Evolutionary conservation across 1,139 yeast species (phyloP).

Genomic region (Hyphopichia khmerensis): DNA sequence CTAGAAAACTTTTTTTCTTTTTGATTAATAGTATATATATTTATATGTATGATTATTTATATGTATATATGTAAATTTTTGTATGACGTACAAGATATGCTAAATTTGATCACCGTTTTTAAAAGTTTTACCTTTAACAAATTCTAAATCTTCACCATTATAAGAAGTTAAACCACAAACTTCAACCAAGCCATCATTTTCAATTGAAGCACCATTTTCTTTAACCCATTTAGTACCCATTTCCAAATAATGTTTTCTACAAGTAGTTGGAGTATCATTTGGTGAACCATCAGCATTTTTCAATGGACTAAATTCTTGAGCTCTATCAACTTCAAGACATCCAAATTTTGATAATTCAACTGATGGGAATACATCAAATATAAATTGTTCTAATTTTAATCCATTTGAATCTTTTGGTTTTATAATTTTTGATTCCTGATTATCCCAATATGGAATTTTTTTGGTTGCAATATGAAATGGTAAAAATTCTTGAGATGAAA

Average conservation of each 20-base stretch:
- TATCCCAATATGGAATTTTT: constrained; percentile 69
- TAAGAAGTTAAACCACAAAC: constrained; percentile 75
- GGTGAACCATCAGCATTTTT: constrained; percentile 85
- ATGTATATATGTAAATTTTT: no score
- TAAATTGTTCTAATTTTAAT: constrained; percentile 92
- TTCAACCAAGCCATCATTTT: constrained; percentile 61
- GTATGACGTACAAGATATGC: no score
- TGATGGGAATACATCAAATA: constrained; percentile 91
- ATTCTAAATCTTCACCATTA: constrained; percentile 78
- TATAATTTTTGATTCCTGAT: constrained; percentile 41
- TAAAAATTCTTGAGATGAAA: constrained; percentile 57
- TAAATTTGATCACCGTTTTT: constrained; percentile 41
- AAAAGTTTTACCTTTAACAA: constrained; percentile 52
- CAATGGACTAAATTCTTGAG: constrained; percentile 87
- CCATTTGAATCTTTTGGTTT: constrained; percentile 83
- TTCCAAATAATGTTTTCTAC: constrained; percentile 61
- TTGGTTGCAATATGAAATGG: constrained; percentile 95
- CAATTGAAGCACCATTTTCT: constrained; percentile 64
- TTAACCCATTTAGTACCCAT: constrained; percentile 79
- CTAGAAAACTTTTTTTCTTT: no score
- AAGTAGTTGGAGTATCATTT: constrained; percentile 83
- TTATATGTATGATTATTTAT: no score
- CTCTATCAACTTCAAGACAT: constrained; percentile 85
- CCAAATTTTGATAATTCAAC: constrained; percentile 78
- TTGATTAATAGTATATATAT: no score